Evolutionary conservation across 495 filamentous ascomycete genomes (phyloP), one percentile per base, ranked within the genome.

Genomic region (Oidiodendron maius): DNA sequence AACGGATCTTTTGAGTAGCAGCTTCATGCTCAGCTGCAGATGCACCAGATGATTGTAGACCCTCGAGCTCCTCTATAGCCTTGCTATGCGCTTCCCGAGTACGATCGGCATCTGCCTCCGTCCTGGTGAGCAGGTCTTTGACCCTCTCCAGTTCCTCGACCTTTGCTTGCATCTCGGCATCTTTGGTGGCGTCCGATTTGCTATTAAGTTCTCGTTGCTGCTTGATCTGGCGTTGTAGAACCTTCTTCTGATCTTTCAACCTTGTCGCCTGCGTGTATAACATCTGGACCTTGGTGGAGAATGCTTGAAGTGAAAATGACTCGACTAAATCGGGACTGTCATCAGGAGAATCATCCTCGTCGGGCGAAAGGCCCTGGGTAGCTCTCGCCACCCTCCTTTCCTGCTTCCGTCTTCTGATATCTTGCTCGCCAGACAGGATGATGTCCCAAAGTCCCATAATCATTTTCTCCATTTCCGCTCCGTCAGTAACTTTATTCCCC

Each of bases 131-230:
- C 28, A 73, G 56, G 5, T 57, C 59, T 37, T 75, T 71, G 5
- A 68, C 71, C 35, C 71, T 68, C 16, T 76, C 72, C 10, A 83
- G 63, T 53, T 82, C 79, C 9, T 72, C 69, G 43, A 69, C 66
- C 52, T 71, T 72, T 34, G 63, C 56, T 17, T 60, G 56, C n/a
- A 78, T 50, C 45, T 77, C 77, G 17, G 74, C 71, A 48, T 78
- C 76, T 49, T 83, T 83, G 48, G 82, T 79, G 2, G 71, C 68
- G 40, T 77, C 78, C 42, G 70, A 74, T 53, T 70, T 72, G 74
- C 72, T 86, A 61, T 90, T 93, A 42, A 95, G 75, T 57, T 93
- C 88, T 34, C 89, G 83, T 64, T 96, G 90, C 61, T 95, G 88
- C 66, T 94, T 89, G 55, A 95, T 88, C 55, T 96, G 89, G 3